Evolutionary conservation across 2,329 filamentous ascomycete genomes (phyloP).

Genomic region (Talaromyces sp.): DNA sequence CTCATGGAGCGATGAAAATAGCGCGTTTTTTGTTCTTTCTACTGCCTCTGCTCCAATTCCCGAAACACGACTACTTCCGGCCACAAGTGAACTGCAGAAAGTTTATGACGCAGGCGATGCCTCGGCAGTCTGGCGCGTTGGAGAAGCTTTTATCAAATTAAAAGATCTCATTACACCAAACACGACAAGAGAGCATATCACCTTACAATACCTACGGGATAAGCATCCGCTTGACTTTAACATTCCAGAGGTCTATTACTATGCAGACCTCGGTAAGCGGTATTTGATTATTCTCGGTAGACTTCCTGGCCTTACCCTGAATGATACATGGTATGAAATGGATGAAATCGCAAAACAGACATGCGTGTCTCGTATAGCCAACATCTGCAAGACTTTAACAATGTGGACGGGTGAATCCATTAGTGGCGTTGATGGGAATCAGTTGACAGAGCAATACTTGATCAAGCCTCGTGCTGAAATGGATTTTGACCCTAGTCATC

Average conservation of each 20-base stretch:
- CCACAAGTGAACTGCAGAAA: not conserved
- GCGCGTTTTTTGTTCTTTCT: slow-evolving; percentile 1
- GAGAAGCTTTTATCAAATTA: slow-evolving; percentile 6
- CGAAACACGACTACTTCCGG: not conserved
- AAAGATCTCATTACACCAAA: slow-evolving; percentile 1
- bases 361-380: not conserved
- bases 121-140: not conserved
- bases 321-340: not conserved
- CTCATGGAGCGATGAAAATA: slow-evolving; percentile 1
- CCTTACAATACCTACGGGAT: slow-evolving; percentile 1
- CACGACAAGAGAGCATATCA: slow-evolving; percentile 1
- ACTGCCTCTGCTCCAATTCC: not conserved
- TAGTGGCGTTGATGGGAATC: not conserved
- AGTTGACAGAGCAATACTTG: not conserved
- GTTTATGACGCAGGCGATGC: not conserved
- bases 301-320: slow-evolving; percentile 1
- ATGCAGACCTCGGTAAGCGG: not conserved
- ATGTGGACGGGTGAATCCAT: not conserved
- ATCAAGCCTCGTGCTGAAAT: not conserved
- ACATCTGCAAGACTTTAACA: not conserved
- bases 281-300: slow-evolving; percentile 4
- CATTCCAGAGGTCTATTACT: not conserved
- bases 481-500: not conserved
- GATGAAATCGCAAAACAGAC: not conserved
- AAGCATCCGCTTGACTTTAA: not conserved